Evolutionary conservation across 2,329 filamentous ascomycete species (phyloP).

Genomic region (Cladosporium colombiae): DNA sequence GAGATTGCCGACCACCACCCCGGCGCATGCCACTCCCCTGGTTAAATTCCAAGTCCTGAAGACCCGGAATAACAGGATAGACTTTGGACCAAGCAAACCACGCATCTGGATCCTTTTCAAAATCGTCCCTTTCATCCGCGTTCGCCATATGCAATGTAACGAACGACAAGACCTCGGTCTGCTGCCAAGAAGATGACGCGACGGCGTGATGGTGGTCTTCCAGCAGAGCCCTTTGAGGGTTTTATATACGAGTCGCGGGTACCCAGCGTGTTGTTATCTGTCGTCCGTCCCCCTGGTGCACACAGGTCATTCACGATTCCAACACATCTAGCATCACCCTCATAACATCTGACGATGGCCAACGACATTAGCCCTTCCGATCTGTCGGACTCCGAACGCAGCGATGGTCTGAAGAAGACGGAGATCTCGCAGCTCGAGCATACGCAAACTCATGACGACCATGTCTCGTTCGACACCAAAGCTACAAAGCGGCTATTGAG

Average conservation of each 20-base stretch:
- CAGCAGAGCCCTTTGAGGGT: neutral
- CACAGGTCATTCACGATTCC: neutral
- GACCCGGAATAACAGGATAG: neutral
- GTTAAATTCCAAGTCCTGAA: neutral
- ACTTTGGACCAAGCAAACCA: neutral
- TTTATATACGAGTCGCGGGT: neutral
- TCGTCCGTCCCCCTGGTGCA: neutral
- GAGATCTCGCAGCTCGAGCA: neutral
- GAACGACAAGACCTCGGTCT: conserved; percentile 1
- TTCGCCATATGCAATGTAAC: neutral
- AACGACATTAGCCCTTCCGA: neutral
- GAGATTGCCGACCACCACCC: neutral
- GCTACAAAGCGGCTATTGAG: conserved; percentile 55
- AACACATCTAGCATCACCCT: neutral
- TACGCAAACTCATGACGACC: neutral
- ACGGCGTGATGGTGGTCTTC: neutral
- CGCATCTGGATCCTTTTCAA: neutral
- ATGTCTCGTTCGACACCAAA: neutral
- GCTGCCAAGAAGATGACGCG: conserved; percentile 4
- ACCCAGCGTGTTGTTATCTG: neutral
- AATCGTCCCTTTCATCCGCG: neutral
- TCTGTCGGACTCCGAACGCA: neutral
- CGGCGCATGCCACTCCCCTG: neutral
- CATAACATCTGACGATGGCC: neutral
- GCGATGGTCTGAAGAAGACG: neutral